These are phyloP conservation scores for Brassica napus DNA, from an alignment of 345 rosid species.

Conservation along the genomic window DNA sequence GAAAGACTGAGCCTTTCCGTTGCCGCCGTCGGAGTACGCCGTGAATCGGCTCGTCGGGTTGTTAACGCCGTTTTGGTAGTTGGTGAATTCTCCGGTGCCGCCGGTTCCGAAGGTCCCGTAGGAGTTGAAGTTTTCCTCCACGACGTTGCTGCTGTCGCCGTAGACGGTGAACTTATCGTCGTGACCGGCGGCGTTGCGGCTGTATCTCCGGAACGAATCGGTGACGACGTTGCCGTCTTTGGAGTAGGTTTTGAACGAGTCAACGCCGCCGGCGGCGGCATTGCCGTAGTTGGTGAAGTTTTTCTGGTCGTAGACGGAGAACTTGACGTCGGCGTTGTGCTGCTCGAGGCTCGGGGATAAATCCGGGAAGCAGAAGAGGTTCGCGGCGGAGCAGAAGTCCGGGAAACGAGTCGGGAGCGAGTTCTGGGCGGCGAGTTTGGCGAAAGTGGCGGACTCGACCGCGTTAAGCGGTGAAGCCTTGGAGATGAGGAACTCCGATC, in stretches of 20 bases:
- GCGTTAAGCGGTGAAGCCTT: conserved; percentile 76
- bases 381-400: conserved; percentile 76
- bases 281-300: conserved; percentile 86
- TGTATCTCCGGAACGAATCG: conserved; percentile 65
- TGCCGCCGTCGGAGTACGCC: conserved; percentile 54
- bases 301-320: conserved; percentile 51
- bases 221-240: conserved; percentile 36
- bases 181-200: conserved; percentile 49
- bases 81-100: conserved; percentile 60
- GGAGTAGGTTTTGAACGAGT: conserved; percentile 61
- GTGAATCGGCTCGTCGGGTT: conserved; percentile 61
- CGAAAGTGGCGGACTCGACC: conserved; percentile 59
- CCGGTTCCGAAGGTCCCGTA: conserved; percentile 67
- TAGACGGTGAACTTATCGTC: conserved; percentile 48
- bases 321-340: conserved; percentile 52
- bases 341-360: conserved; percentile 46
- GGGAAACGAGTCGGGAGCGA: conserved; percentile 61
- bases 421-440: conserved; percentile 69
- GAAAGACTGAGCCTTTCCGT: conserved; percentile 56
- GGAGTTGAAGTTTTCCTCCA: conserved; percentile 72
- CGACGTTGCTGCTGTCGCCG: conserved; percentile 49
- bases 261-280: conserved; percentile 47
- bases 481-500: conserved; percentile 63
- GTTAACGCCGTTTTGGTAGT: conserved; percentile 58
- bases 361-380: conserved; percentile 82